A percentile compares a stretch with the other conserved stretches of the same genome.
Evolutionary conservation across 2,329 filamentous ascomycete species (phyloP).

Genomic region (Apiospora marii): DNA sequence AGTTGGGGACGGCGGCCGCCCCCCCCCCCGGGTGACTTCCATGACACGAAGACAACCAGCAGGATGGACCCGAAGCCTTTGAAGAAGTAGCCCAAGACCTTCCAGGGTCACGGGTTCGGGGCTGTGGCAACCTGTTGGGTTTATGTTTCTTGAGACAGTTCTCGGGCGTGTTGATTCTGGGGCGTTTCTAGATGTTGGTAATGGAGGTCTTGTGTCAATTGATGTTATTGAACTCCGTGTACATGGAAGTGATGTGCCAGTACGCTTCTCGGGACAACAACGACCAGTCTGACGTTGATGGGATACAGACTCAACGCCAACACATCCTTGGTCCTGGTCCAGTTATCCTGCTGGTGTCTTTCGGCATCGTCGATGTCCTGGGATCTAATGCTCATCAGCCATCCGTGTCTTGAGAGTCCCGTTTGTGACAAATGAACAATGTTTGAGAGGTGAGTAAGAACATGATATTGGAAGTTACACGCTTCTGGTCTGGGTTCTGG

Average conservation of each 20-base stretch:
- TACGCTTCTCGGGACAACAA: not conserved
- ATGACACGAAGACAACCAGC: conserved; percentile 58
- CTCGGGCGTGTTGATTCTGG: conserved; percentile 30
- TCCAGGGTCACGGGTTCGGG: conserved; percentile 53
- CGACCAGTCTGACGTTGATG: not conserved
- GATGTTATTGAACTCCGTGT: not conserved
- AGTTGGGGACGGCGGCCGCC: conserved; percentile 49
- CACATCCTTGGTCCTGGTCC: conserved; percentile 2
- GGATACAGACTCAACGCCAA: not conserved
- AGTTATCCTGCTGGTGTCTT: not conserved
- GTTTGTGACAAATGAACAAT: no score
- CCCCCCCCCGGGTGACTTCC: conserved; percentile 54
- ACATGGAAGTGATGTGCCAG: not conserved
- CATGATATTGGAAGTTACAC: not conserved
- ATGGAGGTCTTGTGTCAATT: not conserved
- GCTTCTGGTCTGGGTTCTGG: not conserved
- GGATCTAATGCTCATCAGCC: not conserved
- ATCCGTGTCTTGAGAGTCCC: not conserved
- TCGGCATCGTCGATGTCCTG: conserved; percentile 9
- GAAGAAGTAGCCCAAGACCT: conserved; percentile 52
- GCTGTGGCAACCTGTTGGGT: conserved; percentile 49
- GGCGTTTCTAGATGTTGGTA: not conserved
- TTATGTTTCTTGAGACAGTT: conserved; percentile 49
- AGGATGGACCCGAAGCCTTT: conserved; percentile 57
- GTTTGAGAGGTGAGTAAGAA: not conserved